Base-by-base conservation (phyloP, 1,139 yeast species). In the Geotrichum fermentans region DNA sequence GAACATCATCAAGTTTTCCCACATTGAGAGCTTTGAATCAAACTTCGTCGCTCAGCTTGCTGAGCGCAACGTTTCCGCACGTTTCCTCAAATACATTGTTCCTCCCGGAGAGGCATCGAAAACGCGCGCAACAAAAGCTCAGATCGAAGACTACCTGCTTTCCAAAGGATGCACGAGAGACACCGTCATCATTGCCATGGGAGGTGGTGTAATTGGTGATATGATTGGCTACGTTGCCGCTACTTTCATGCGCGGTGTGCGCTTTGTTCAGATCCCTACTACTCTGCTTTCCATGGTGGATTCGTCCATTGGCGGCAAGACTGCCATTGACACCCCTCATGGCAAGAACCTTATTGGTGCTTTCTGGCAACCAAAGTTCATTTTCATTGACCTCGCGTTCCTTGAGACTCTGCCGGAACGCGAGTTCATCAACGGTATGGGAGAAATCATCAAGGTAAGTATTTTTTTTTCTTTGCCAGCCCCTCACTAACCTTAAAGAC, bases 181-280 rank as follows among this genome's bases (percentile, higher is more conserved):
- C 65, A 89, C 97, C 2, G 90, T 94, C 22, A 82, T 94, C 52
- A 70, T 94, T 51, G 99, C 99, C 3, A 80, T 94, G 53, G 99
- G 98, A 53, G 99, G 99, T 56, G 99, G 99, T 59, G 95, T 94
- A 47, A 90, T 94, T 69, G 99, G 99, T 51, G 99, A 94, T 64
- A 92, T 94, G 98, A 87, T 92, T 60, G 99, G 99, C 4, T 94
- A 82, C 65, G 97, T 92, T 44, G 98, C 98, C 17, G 95, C 98
- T 26, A 92, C 98, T 4, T 94, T 92, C 67, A 94, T 94, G 99
- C 79, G 99, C 66, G 99, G 99, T 49, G 96, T 94, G 16, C 78
- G 96, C 56, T 87, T 89, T 53, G 82, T 89, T 39, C 99, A 94
- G 68, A 78, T 94, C 34, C 99, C 99, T 45, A 92, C 98, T 3